phyloP scores from a whole-genome alignment of 257 asterid species.

The Mentha longifolia region DNA sequence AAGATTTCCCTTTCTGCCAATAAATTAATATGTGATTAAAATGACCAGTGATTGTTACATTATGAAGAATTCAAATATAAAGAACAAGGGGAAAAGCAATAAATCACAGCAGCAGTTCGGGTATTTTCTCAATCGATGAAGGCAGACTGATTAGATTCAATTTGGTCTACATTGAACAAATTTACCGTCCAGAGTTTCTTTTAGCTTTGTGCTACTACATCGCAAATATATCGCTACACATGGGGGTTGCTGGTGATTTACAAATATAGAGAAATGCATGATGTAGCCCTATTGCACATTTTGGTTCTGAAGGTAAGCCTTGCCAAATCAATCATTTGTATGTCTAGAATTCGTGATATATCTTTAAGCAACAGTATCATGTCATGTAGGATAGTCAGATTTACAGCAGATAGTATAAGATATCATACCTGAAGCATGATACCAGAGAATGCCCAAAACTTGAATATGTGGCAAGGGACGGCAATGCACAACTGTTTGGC shows the following conservation, averaged over 20 bases:
- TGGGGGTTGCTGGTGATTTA: neutral
- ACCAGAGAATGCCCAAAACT: conserved; percentile 93
- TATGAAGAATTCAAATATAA: neutral
- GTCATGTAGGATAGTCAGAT: conserved; percentile 10
- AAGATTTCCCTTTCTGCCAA: neutral
- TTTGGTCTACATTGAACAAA: neutral
- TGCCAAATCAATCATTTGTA: neutral
- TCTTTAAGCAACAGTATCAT: neutral
- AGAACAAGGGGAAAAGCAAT: neutral
- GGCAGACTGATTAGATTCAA: neutral
- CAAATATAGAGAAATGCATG: conserved; percentile 15
- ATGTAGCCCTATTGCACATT: neutral
- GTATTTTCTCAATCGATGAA: neutral
- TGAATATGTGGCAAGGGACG: conserved; percentile 96
- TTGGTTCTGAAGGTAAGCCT: conserved; percentile 2
- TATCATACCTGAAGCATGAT: conserved; percentile 87
- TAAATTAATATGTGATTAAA: neutral
- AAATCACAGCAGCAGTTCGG: neutral
- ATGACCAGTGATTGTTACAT: neutral
- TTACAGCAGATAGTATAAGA: neutral
- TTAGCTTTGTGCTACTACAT: neutral
- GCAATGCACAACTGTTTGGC: conserved; percentile 83
- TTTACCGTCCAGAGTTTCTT: neutral
- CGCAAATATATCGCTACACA: neutral
- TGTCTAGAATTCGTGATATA: neutral